Base-by-base conservation (phyloP, 805 yeast genomes). In the Metahyphopichia silvanorum region DNA sequence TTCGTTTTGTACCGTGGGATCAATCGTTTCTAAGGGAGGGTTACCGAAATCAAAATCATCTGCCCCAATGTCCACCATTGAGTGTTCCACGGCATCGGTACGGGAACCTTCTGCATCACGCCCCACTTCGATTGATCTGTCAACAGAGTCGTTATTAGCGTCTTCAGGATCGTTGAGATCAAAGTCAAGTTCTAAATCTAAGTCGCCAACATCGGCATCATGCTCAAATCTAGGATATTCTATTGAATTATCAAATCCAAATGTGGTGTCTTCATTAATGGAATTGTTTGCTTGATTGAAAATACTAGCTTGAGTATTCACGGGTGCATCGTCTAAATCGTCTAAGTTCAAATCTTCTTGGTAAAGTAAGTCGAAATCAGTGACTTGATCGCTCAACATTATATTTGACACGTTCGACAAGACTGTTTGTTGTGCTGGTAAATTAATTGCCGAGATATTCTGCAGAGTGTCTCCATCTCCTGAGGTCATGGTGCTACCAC, bases 371-470 rank as follows among this genome's bases (percentile, higher is more conserved):
- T 86, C 94, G 23, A 79, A 71, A 38, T 80, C 86, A 0, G 95
- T 82, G 27, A 87, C 81, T 13, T 86, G 84, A 57, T 88, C 95
- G 47, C 73, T 78, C 44, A 88, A 66, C 2, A 79, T 74, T 29
- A 85, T 67, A 25, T 72, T 74, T 19, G 72, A 71, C 21, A 83
- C 65, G 17, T 79, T 78, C 1, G 81, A 63, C 19, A 82, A 64
- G 10, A 80, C 74, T 2, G 85, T 82, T 12, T 77, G 69, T 43
- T 71, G 77, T 1, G 74, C 71, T 2, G 84, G 76, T 14, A 82
- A 61, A 28, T 79, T 76, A 12, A 16, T 25, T 15, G 36, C 44
- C 3, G 42, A 35, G 25, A 19, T 7, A 16, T 20, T 27, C 8
- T 16, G 10, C 9, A 14, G 13, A n/a, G 22, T 17, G 13, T 6